Evolutionary conservation across 148 eudicot species (phyloP), one percentile per base, ranked within the genome.

Genomic region (Amaranthus cruentus): DNA sequence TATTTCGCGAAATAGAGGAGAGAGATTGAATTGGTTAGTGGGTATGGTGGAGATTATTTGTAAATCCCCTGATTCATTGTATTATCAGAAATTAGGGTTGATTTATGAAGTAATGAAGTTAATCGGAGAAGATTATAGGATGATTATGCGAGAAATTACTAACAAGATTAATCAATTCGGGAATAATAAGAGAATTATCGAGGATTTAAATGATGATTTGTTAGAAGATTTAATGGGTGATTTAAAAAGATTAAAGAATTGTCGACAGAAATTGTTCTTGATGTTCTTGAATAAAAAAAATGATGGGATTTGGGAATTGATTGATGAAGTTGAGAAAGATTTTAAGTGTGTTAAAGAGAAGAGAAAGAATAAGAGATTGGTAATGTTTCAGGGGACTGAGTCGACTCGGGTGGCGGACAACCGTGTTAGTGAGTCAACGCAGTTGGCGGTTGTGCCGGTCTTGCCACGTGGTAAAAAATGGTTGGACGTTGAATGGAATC

Each of bases 261-360:
- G 90, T 6, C 79, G 73, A 51, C 82, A 74, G 75, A 84, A 79
- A 53, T 13, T 85, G 77, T 67, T 77, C 1, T 58, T 57, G 50
- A 62, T 91, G 83, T 91, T 91, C 75, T 85, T 72, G 78, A 91
- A 88, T 52, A 84, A 89, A 77, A 87, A 72, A 38, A 86, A 88
- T 66, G 88, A 83, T 13, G 83, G 83, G 4, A 84, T 85, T 79
- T 91, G 97, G 97, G 93, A 86, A 4, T 47, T 79, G 59, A 62
- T 86, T 6, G 71, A 38, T 7, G 73, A 76, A 21, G 71, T 75
- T 47, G 81, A 47, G 53, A 59, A 3, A n/a, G 81, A 79, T 3
- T 66, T 72, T 5, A 75, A 47, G 70, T 72, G 8, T 56, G 62
- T 64, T 55, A 75, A 70, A 18, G 75, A 69, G 66, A 82, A 72